phyloP scores from a whole-genome alignment of 2,329 filamentous ascomycete species.

The Plectosphaerella sp. region DNA sequence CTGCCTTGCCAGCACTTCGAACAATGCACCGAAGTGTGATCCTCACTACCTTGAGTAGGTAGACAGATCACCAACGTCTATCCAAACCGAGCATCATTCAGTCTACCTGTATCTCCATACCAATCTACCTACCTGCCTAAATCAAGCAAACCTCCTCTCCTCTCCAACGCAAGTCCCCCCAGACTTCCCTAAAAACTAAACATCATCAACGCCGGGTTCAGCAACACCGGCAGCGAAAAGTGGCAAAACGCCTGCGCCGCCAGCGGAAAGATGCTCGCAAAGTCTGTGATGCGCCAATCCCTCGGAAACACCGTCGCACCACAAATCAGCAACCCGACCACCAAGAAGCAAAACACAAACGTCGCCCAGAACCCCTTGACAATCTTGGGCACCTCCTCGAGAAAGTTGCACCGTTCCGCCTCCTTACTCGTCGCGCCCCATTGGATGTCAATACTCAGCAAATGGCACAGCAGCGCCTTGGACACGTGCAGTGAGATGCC shows the following conservation, averaged over 20 bases:
- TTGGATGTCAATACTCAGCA: slow-evolving; percentile 35
- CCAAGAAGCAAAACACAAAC: slow-evolving; percentile 30
- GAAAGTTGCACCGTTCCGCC: slow-evolving; percentile 50
- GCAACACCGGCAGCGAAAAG: slow-evolving; percentile 52
- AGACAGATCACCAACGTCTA: too few relatives aligned
- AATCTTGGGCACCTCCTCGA: slow-evolving; percentile 49
- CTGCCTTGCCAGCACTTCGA: too few relatives aligned
- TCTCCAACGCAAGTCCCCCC: background rate
- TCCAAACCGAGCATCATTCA: too few relatives aligned
- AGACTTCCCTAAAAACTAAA: slow-evolving; percentile 46
- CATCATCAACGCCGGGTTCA: slow-evolving; percentile 62
- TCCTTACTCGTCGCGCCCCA: slow-evolving; percentile 56
- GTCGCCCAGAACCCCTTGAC: slow-evolving; percentile 42
- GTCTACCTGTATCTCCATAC: too few relatives aligned
- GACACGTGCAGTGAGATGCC: slow-evolving; percentile 36
- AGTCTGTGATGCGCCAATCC: slow-evolving; percentile 51
- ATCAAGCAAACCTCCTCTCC: too few relatives aligned
- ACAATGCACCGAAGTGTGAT: too few relatives aligned
- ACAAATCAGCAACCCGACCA: background rate
- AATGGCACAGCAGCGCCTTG: slow-evolving; percentile 32
- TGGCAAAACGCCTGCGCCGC: slow-evolving; percentile 46
- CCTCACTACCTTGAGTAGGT: too few relatives aligned
- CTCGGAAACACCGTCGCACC: slow-evolving; percentile 35
- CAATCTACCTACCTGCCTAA: too few relatives aligned
- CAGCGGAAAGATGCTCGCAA: slow-evolving; percentile 58